Evolutionary conservation across 441 rosid genomes (phyloP).

Genomic region (Biscutella laevigata): DNA sequence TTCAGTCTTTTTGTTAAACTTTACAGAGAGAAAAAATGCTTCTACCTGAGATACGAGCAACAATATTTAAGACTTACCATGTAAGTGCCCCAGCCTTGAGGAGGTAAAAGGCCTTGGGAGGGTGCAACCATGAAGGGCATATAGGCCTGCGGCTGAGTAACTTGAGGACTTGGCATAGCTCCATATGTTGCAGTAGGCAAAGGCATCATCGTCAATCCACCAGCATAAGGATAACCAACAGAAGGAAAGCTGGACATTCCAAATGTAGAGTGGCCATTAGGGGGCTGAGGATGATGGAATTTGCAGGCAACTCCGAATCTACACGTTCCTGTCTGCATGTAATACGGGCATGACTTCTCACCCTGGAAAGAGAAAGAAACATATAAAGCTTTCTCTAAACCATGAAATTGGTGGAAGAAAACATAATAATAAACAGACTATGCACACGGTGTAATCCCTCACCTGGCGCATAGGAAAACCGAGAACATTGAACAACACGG

Average conservation of each 20-base stretch:
- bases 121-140: conserved; percentile 62
- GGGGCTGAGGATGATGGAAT: conserved; percentile 77
- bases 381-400: background rate
- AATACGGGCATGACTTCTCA: conserved; percentile 67
- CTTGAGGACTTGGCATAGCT: conserved; percentile 43
- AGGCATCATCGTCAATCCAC: conserved; percentile 51
- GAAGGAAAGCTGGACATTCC: conserved; percentile 43
- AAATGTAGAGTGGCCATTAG: conserved; percentile 36
- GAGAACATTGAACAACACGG: conserved; percentile 48
- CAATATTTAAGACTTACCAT: conserved; percentile 36
- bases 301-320: conserved; percentile 75
- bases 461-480: conserved; percentile 83
- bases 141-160: conserved; percentile 42
- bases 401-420: background rate
- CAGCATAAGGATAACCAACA: conserved; percentile 39
- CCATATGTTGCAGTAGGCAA: conserved; percentile 44
- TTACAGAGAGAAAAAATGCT: background rate
- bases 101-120: conserved; percentile 47
- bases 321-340: conserved; percentile 60
- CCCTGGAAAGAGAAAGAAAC: conserved; percentile 32
- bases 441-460: background rate
- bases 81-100: conserved; percentile 63
- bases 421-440: background rate
- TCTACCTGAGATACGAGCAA: too few species aligned
- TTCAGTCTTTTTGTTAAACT: background rate